Base-by-base conservation (phyloP, 306 rosid genomes). In the Sesbania bispinosa region DNA sequence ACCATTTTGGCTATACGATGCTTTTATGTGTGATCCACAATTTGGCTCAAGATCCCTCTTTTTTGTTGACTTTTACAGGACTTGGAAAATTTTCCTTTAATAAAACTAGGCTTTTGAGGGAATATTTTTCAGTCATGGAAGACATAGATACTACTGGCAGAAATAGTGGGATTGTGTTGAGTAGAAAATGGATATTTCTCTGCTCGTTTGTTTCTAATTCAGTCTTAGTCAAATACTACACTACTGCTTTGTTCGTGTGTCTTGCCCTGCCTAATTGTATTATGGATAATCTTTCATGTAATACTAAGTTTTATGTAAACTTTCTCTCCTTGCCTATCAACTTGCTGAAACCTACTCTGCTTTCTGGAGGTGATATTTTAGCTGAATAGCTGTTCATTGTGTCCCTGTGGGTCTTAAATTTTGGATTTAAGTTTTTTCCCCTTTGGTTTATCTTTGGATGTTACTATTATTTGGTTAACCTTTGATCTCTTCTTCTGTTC, bases 391-490 rank as follows among this genome's bases (percentile, higher is more conserved):
- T 15, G 42, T 23, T 60, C 32, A 39, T 20, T 16, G 15, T 53
- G 30, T 38, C 62, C 19, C 62, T 20, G 24, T 20, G 46, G 15
- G n/a, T 60, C 23, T 5, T 35, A 15, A 33, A 65, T 26, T 71
- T 18, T 9, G 29, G 24, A 51, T 41, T 23, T n/a, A n/a, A n/a
- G n/a, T n/a, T n/a, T n/a, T n/a, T n/a, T n/a, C n/a, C n/a, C n/a
- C n/a, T n/a, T n/a, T n/a, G n/a, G n/a, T 42, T 41, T 14, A 54
- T 42, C 41, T 61, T 69, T 67, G 13, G 68, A 75, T 69, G 46
- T 48, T 24, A 53, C 35, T 9, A 16, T 48, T 41, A 19, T 47
- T 57, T 14, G 55, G 63, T 43, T 69, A 24, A 79, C 20, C 23
- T 62, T n/a, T 67, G 21, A 10, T 57, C 2, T 32, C 57, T 30